A percentile compares a stretch with the other conserved stretches of the same genome.
These are phyloP conservation scores for Boletus huronensis DNA, from an alignment of 768 basidiomycete species.

Conservation along the genomic window DNA sequence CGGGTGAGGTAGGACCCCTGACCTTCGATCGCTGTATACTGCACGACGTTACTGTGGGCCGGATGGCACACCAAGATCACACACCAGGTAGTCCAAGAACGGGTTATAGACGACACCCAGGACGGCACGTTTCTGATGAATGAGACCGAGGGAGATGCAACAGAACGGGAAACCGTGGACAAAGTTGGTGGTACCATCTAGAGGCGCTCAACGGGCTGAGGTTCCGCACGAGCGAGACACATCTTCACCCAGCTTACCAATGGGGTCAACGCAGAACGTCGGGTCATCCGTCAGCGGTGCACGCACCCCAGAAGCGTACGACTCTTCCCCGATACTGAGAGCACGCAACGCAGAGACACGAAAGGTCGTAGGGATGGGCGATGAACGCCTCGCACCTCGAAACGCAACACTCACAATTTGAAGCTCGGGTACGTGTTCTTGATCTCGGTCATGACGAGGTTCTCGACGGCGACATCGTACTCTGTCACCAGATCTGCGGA, in stretches of 20 bases:
- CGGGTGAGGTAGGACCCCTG: slow-evolving; percentile 74
- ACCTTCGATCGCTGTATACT: slow-evolving; percentile 77
- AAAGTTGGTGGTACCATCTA: slow-evolving; percentile 87
- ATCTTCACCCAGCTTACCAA: slow-evolving; percentile 47
- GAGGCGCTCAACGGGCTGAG: not conserved
- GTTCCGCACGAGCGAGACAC: not conserved
- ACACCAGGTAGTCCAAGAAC: slow-evolving; percentile 74
- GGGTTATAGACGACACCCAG: slow-evolving; percentile 92
- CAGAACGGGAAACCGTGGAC: slow-evolving; percentile 82
- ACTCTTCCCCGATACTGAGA: slow-evolving; percentile 88
- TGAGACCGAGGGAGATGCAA: slow-evolving; percentile 87
- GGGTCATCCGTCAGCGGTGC: slow-evolving; percentile 77
- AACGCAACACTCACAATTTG: slow-evolving; percentile 61
- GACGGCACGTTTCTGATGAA: slow-evolving; percentile 72
- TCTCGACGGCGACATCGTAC: slow-evolving; percentile 88
- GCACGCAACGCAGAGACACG: not conserved
- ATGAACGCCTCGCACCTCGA: not conserved
- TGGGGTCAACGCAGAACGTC: slow-evolving; percentile 95
- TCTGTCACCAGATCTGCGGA: slow-evolving; percentile 93
- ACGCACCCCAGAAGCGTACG: slow-evolving; percentile 70
- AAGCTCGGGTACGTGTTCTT: slow-evolving; percentile 64
- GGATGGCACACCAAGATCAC: not conserved
- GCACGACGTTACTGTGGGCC: not conserved
- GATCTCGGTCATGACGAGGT: slow-evolving; percentile 71
- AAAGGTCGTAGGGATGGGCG: not conserved